Evolutionary conservation across 2,329 filamentous ascomycete species (phyloP).

Genomic region (Colletotrichum sp.): DNA sequence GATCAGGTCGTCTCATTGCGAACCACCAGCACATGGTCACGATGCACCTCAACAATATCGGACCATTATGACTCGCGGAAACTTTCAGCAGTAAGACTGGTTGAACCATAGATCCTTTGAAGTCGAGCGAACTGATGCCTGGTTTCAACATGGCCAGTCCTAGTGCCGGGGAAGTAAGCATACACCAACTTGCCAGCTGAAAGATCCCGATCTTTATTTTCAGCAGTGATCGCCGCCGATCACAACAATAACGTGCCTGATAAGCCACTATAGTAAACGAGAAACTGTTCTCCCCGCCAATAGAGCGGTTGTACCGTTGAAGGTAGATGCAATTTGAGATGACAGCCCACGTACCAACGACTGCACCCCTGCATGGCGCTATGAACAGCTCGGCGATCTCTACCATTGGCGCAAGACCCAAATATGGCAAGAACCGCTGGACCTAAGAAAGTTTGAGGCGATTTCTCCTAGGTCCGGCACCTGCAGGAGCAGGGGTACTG

Average conservation of each 20-base stretch:
- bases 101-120: not conserved
- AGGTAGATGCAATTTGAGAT: not conserved
- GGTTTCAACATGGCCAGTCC: not conserved
- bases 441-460: not conserved
- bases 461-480: not conserved
- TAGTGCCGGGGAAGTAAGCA: not conserved
- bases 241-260: not conserved
- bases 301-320: not conserved
- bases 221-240: not conserved
- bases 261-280: not conserved
- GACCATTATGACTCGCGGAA: not conserved
- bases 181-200: not conserved
- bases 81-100: not conserved
- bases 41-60: not conserved
- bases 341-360: not conserved
- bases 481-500: not conserved
- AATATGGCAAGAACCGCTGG: not conserved
- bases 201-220: not conserved
- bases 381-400: not conserved
- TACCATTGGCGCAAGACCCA: not conserved
- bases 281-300: not conserved
- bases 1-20: not conserved
- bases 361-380: constrained; percentile 6
- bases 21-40: not conserved
- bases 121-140: not conserved